Base-by-base conservation (phyloP, 2,329 filamentous ascomycete species). In the Xylaria sp. region DNA sequence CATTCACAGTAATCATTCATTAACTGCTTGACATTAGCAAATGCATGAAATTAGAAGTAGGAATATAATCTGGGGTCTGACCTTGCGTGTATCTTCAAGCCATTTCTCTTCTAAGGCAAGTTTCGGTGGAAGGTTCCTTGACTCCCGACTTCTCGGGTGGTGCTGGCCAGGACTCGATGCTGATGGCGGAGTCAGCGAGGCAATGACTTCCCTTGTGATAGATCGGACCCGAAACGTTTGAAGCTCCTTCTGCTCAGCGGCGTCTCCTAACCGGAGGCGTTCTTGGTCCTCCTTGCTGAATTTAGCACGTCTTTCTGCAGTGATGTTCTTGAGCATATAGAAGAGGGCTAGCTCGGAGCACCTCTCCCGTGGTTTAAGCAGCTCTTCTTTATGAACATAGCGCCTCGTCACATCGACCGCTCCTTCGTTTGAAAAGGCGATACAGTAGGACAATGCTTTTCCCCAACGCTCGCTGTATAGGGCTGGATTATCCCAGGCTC, bases 251-350 rank as follows among this genome's bases (percentile, higher is more conserved):
- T 48, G 56, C 28, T 59, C 56, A 8, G 25, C 41, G 25, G 41
- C 23, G 10, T 59, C 56, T 48, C 25, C 41, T 2, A 46, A 9
- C 18, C 20, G 23, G 8, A 59, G 56, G 20, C 56, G 39, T 23
- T 59, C 56, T 20, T 48, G 56, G 32, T 34, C 23, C 15, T 59
- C 18, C 25, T 59, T 46, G 25, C 56, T 48, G 9, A 59, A 34
- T 34, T 48, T 46, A 32, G 15, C 13, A 12, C 56, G 56, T 32
- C 56, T 59, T 28, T 59, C 56, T 4, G 39, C 41, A 32, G 56
- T 59, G 56, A 59, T 59, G 9, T 48, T 59, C 56, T 59, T 59
- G 41, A 59, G 41, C 15, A 48, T 59, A n/a, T 59, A 59, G 23
- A 59, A 59, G 20, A 59, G 56, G 18, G 56, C n/a, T 20, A 59